phyloP scores from a whole-genome alignment of 1,284 basidiomycete genomes.

The Rhodofomes roseus region DNA sequence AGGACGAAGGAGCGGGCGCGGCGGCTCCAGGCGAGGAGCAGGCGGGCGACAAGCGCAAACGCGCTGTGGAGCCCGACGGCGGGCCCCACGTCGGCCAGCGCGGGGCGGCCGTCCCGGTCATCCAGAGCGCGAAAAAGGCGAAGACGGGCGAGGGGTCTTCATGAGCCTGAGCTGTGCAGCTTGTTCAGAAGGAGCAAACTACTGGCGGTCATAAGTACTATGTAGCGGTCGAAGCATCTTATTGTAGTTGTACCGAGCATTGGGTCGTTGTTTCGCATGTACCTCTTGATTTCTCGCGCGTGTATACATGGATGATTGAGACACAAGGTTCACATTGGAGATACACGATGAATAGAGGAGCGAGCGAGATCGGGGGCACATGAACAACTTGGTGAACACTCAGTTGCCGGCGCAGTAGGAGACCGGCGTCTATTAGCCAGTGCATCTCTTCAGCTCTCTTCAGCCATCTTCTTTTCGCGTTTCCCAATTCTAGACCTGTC shows the following conservation, averaged over 20 bases:
- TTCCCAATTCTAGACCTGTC: too few relatives aligned
- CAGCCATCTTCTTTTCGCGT: too few relatives aligned
- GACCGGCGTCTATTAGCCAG: too few relatives aligned
- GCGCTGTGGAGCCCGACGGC: slow-evolving; percentile 71
- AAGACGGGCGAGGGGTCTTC: slow-evolving; percentile 44
- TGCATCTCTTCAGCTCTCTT: too few relatives aligned
- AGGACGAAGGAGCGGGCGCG: slow-evolving; percentile 19
- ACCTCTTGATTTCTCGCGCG: neutral
- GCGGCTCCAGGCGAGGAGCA: slow-evolving; percentile 30
- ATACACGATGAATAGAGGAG: too few relatives aligned
- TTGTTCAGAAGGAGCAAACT: too few relatives aligned
- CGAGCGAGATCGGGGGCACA: too few relatives aligned
- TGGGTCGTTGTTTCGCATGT: neutral
- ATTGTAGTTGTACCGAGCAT: neutral
- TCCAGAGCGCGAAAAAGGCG: slow-evolving; percentile 55
- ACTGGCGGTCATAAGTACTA: too few relatives aligned
- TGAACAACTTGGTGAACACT: too few relatives aligned
- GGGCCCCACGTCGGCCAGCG: slow-evolving; percentile 62
- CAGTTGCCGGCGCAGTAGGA: too few relatives aligned
- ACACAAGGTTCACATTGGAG: neutral
- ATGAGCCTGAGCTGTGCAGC: slow-evolving; percentile 4
- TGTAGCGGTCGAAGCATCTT: neutral
- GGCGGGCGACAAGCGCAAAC: slow-evolving; percentile 68
- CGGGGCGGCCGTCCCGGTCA: slow-evolving; percentile 53
- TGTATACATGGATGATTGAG: neutral